Evolutionary conservation across 352 stramenopile genomes (phyloP).

Genomic region (Phytophthora brassicae): DNA sequence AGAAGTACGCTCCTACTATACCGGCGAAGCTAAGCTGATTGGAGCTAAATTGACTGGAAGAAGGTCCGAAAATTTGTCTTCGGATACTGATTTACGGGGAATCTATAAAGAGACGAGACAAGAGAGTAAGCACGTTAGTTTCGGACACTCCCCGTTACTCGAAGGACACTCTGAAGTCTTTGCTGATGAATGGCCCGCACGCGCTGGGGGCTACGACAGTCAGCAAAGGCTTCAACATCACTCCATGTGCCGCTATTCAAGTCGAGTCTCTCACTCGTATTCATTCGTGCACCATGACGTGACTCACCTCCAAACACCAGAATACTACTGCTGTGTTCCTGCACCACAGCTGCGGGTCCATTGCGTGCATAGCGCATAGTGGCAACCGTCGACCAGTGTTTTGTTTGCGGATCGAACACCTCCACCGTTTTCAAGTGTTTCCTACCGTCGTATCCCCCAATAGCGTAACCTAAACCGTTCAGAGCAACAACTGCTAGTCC

Average conservation of each 20-base stretch:
- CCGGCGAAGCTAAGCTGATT: too few species aligned
- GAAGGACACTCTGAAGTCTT: too few species aligned
- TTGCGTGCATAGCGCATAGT: conserved; percentile 69
- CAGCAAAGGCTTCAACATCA: conserved; percentile 55
- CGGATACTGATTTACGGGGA: too few species aligned
- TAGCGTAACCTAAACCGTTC: conserved; percentile 55
- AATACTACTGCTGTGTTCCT: conserved; percentile 51
- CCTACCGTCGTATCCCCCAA: conserved; percentile 68
- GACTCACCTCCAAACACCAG: conserved; percentile 71
- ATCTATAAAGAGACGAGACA: too few species aligned
- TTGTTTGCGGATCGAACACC: conserved; percentile 49
- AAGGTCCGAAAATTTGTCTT: too few species aligned
- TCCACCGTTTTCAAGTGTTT: conserved; percentile 71
- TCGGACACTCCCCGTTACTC: too few species aligned
- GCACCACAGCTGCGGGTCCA: conserved; percentile 51
- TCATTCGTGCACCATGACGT: conserved; percentile 62
- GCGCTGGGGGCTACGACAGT: conserved; percentile 65
- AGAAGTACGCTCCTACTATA: too few species aligned
- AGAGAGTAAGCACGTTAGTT: too few species aligned
- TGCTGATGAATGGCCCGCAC: too few species aligned
- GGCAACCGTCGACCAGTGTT: conserved; percentile 45
- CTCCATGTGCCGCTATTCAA: conserved; percentile 45
- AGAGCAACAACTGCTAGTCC: conserved; percentile 55
- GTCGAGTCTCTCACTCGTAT: conserved; percentile 58
- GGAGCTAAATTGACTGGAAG: too few species aligned